phyloP scores from a whole-genome alignment of 768 basidiomycete genomes.

The Tricholomella constricta region DNA sequence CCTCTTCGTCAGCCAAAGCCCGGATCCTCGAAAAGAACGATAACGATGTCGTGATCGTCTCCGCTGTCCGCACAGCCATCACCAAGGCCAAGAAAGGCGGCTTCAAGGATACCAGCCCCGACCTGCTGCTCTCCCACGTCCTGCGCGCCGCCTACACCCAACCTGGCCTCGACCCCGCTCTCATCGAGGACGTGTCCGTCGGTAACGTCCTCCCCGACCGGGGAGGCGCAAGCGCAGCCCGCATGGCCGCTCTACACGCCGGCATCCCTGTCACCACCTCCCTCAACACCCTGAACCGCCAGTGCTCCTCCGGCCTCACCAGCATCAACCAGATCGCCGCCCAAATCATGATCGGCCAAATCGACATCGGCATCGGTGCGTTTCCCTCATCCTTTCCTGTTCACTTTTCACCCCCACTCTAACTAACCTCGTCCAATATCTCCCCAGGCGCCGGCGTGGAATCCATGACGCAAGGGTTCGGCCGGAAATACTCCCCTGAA shows the following conservation, averaged over 20 bases:
- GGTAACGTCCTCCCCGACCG: conserved; percentile 89
- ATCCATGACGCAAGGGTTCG: conserved; percentile 84
- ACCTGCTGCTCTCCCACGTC: conserved; percentile 77
- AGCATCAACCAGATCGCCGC: conserved; percentile 84
- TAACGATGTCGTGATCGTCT: conserved; percentile 88
- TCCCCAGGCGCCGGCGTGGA: conserved; percentile 89
- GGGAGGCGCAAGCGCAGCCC: conserved; percentile 78
- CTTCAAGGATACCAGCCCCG: conserved; percentile 88
- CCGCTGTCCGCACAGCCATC: conserved; percentile 87
- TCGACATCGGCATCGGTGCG: conserved; percentile 87
- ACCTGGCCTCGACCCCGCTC: conserved; percentile 70
- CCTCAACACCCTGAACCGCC: conserved; percentile 84
- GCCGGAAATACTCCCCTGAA: conserved; percentile 50
- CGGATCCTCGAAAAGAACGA: conserved; percentile 70
- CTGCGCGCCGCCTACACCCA: conserved; percentile 72
- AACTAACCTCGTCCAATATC: too few species aligned
- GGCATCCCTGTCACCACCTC: conserved; percentile 79
- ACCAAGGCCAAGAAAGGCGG: conserved; percentile 90
- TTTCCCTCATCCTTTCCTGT: conserved; percentile 3
- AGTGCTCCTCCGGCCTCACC: conserved; percentile 87
- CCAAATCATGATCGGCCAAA: conserved; percentile 76
- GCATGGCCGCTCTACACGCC: conserved; percentile 84
- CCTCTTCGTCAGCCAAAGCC: conserved; percentile 44
- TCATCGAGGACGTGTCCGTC: conserved; percentile 83
- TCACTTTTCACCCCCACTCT: too few species aligned